phyloP scores from a whole-genome alignment of 352 stramenopile genomes.

The Pythium sp. region DNA sequence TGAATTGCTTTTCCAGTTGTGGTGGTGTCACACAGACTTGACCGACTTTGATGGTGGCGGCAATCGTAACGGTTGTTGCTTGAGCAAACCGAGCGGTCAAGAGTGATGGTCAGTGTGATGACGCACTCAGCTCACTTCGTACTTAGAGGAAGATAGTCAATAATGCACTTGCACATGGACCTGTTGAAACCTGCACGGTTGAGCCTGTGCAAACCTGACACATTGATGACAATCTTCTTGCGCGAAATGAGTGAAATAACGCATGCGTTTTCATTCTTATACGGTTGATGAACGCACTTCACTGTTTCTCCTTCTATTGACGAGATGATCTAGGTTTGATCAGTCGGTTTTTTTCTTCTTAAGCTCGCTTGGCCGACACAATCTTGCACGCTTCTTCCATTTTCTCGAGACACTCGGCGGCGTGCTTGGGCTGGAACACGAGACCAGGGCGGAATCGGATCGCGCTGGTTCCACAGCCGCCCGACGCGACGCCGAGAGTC shows the following conservation, averaged over 20 bases:
- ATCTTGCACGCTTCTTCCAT: constrained; percentile 54
- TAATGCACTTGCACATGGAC: background rate
- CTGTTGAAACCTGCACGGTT: no score
- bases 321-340: background rate
- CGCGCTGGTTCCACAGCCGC: constrained; percentile 63
- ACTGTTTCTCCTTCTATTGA: background rate
- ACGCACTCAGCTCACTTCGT: background rate
- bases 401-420: constrained; percentile 69
- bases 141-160: background rate
- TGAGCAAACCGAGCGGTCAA: background rate
- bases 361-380: constrained; percentile 17
- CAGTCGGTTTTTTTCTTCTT: background rate
- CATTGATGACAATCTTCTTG: no score
- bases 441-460: constrained; percentile 77
- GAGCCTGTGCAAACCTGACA: no score
- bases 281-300: background rate
- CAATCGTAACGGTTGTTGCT: background rate
- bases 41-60: background rate
- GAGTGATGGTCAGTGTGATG: constrained; percentile 1
- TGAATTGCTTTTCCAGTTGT: background rate
- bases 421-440: constrained; percentile 77
- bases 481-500: constrained; percentile 51
- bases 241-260: no score
- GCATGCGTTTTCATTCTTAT: background rate
- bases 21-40: background rate